Percentiles rank a stretch among this genome's conserved stretches.
These are phyloP conservation scores for Bretschneidera sinensis DNA, from an alignment of 345 rosid species.

Conservation along the genomic window DNA sequence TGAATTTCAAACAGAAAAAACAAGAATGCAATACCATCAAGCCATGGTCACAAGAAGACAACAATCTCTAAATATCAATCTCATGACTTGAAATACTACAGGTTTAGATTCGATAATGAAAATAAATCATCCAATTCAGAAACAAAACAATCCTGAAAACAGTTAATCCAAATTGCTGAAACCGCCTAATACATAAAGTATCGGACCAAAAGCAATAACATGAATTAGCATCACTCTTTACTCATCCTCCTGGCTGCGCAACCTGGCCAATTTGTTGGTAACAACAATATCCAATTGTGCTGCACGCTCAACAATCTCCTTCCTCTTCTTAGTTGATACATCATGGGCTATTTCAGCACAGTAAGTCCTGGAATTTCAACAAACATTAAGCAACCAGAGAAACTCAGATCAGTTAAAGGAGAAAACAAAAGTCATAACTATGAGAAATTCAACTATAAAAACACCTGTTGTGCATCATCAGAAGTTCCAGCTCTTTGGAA, in stretches of 20 bases:
- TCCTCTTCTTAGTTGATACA: conserved; percentile 59
- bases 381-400: neutral
- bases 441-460: neutral
- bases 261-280: conserved; percentile 70
- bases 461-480: conserved; percentile 76
- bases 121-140: conserved; percentile 1
- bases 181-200: conserved; percentile 10
- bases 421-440: neutral
- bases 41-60: neutral
- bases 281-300: conserved; percentile 65
- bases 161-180: neutral
- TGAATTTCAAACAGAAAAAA: no score
- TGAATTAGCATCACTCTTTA: conserved; percentile 15
- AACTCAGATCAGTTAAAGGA: neutral
- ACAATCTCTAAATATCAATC: neutral
- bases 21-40: no score
- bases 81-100: neutral
- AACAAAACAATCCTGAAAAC: conserved; percentile 9
- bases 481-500: conserved; percentile 44
- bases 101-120: no score
- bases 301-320: conserved; percentile 59
- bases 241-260: conserved; percentile 69
- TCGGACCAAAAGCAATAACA: conserved; percentile 9
- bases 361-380: conserved; percentile 36
- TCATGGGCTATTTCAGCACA: conserved; percentile 72